Percentiles rank a stretch among this genome's conserved stretches.
Evolutionary conservation across 768 basidiomycete genomes (phyloP).

Genomic region (Asterophora lycoperdoides): DNA sequence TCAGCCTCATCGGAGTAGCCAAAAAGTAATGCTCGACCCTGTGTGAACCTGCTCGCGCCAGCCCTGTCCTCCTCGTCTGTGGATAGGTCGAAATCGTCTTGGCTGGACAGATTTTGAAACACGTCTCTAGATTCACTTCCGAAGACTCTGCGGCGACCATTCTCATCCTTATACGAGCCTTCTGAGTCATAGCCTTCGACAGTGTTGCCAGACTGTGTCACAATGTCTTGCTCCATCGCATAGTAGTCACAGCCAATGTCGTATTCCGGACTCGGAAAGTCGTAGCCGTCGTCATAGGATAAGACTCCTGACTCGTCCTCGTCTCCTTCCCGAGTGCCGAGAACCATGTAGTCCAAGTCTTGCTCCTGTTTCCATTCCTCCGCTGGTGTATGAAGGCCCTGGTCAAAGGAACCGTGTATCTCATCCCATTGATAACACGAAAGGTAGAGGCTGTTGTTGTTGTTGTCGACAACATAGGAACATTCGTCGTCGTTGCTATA

Average conservation of each 20-base stretch:
- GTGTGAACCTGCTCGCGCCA: slow-evolving; percentile 32
- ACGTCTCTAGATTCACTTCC: background rate
- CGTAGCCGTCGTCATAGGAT: background rate
- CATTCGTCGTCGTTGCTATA: background rate
- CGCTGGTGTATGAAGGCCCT: background rate
- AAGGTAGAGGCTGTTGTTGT: background rate
- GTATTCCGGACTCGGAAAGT: background rate
- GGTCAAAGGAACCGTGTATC: background rate
- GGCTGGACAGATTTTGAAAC: slow-evolving; percentile 1
- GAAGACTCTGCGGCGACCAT: background rate
- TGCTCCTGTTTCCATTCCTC: background rate
- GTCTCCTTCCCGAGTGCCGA: background rate
- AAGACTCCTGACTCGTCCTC: background rate
- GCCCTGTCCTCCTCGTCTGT: slow-evolving; percentile 9
- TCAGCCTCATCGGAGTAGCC: slow-evolving; percentile 26
- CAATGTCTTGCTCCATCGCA: background rate
- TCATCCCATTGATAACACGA: slow-evolving; percentile 4
- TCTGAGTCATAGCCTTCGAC: background rate
- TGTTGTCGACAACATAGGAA: background rate
- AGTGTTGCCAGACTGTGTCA: background rate
- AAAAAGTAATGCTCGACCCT: slow-evolving; percentile 51
- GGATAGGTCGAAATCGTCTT: background rate
- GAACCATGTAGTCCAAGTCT: background rate
- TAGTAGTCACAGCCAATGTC: background rate
- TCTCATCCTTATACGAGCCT: background rate